A percentile compares a stretch with the other conserved stretches of the same genome.
Evolutionary conservation across 169 alveolate genomes (phyloP).

Genomic region (Eimeria tenella): DNA sequence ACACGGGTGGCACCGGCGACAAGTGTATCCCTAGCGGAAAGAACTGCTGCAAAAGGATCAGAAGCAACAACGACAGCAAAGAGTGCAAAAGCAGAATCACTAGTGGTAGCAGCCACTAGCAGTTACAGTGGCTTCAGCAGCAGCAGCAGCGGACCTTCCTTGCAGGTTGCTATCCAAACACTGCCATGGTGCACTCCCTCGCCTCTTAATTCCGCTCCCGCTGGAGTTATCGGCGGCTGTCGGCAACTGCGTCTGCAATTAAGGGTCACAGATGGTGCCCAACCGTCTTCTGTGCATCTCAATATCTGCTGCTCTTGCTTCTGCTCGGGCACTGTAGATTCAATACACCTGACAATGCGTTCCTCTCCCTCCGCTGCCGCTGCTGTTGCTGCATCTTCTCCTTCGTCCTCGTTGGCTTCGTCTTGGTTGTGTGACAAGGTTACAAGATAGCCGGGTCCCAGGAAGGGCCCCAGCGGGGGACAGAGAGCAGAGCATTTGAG

Average conservation of each 20-base stretch:
- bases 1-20: background rate
- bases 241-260: constrained; percentile 48
- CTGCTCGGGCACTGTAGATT: background rate
- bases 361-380: constrained; percentile 75
- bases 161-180: constrained; percentile 43
- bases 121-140: constrained; percentile 26
- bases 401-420: background rate
- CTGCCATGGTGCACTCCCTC: constrained; percentile 60
- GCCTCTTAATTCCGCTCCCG: constrained; percentile 31
- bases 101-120: background rate
- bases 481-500: constrained; percentile 83
- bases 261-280: constrained; percentile 28
- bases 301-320: background rate
- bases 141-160: constrained; percentile 2
- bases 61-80: constrained; percentile 9
- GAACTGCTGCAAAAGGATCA: background rate
- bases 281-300: constrained; percentile 28
- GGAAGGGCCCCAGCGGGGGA: constrained; percentile 79
- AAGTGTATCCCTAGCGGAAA: background rate
- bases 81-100: background rate
- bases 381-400: constrained; percentile 6
- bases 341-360: constrained; percentile 53
- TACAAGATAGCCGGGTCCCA: constrained; percentile 35
- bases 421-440: background rate
- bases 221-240: constrained; percentile 36